phyloP scores from a whole-genome alignment of 2,329 filamentous ascomycete genomes.

The Phialophora chinensis region DNA sequence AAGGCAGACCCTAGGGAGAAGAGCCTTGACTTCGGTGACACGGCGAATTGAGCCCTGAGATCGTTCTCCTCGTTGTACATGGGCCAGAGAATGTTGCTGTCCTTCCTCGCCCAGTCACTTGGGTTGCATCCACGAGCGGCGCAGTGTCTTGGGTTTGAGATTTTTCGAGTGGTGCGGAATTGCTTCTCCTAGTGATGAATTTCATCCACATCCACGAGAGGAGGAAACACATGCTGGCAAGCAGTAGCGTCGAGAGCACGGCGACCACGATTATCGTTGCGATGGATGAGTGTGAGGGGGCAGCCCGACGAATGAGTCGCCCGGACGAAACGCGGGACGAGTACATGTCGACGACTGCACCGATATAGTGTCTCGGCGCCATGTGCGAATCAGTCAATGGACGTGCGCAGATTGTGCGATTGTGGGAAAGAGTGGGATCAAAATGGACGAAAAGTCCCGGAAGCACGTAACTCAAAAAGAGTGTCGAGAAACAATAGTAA shows the following conservation, averaged over 20 bases:
- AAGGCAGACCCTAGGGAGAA: constrained; percentile 33
- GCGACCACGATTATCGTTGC: constrained; percentile 19
- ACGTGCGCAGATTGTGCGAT: neutral
- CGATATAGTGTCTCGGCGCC: constrained; percentile 25
- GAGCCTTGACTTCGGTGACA: constrained; percentile 27
- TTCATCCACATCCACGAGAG: constrained; percentile 23
- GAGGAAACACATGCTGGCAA: constrained; percentile 12
- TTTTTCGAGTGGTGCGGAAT: neutral
- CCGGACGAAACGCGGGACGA: neutral
- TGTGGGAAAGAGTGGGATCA: constrained; percentile 3
- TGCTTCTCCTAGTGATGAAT: neutral
- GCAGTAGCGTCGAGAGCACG: constrained; percentile 19
- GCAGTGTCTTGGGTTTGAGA: neutral
- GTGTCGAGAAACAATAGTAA: neutral
- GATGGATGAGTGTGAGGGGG: constrained; percentile 11
- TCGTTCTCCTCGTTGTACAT: constrained; percentile 32
- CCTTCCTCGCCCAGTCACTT: constrained; percentile 28
- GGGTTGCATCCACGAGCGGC: constrained; percentile 8
- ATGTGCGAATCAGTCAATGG: constrained; percentile 13
- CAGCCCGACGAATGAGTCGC: constrained; percentile 9
- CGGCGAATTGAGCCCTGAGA: constrained; percentile 27
- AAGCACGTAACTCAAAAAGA: neutral
- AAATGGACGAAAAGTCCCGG: neutral
- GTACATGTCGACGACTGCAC: constrained; percentile 8
- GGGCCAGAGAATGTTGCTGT: constrained; percentile 32